Conservation (phyloP, 2,329 filamentous ascomycete species). For the Cladosporium sphaerospermum region DNA sequence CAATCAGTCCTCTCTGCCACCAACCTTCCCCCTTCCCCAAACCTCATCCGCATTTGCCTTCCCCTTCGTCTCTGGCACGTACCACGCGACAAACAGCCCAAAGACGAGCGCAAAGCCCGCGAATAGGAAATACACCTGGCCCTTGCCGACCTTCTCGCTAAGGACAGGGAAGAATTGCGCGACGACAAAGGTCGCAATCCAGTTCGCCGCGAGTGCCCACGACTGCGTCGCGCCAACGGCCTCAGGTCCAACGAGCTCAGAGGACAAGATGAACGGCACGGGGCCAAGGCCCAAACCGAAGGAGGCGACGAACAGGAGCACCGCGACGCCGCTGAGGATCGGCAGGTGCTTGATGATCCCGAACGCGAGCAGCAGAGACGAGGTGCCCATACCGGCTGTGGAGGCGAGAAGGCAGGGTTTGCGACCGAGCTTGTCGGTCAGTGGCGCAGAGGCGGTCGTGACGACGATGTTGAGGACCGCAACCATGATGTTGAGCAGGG, state of each 20-base stretch:
- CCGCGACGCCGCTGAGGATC: constrained; percentile 70
- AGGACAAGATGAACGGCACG: constrained; percentile 88
- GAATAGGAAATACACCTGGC: constrained; percentile 91
- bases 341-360: constrained; percentile 70
- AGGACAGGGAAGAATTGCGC: constrained; percentile 92
- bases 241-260: constrained; percentile 82
- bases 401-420: constrained; percentile 79
- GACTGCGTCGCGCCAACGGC: constrained; percentile 88
- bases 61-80: constrained; percentile 82
- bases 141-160: constrained; percentile 70
- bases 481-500: constrained; percentile 78
- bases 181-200: constrained; percentile 83
- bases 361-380: constrained; percentile 69
- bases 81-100: constrained; percentile 63
- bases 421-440: constrained; percentile 81
- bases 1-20: constrained; percentile 7
- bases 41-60: constrained; percentile 81
- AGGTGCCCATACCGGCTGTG: constrained; percentile 76
- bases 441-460: constrained; percentile 72
- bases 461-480: constrained; percentile 80
- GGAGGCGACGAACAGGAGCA: constrained; percentile 78
- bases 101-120: constrained; percentile 64
- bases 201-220: constrained; percentile 81
- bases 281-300: constrained; percentile 90
- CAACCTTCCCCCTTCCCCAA: constrained; percentile 55